phyloP scores from a whole-genome alignment of 164 flowering plant species.

The Vitis cinerea region DNA sequence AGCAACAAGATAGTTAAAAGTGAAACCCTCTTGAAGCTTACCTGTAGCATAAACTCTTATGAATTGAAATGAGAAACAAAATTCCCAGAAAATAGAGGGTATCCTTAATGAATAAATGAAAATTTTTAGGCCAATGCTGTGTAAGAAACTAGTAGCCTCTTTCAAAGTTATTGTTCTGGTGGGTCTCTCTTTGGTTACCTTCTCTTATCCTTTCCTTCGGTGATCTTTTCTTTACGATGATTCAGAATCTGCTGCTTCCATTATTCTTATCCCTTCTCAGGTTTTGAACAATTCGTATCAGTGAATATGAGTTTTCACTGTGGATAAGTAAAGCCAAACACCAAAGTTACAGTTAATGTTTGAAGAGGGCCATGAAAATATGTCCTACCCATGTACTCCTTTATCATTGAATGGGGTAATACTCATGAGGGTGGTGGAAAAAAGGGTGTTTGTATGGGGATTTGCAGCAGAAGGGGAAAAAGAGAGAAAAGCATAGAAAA shows the following conservation, averaged over 20 bases:
- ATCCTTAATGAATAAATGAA: background rate
- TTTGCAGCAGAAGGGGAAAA: slow-evolving; percentile 29
- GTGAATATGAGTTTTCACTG: no score
- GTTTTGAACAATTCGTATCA: background rate
- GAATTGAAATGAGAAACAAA: background rate
- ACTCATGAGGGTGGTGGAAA: slow-evolving; percentile 18
- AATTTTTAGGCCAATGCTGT: no score
- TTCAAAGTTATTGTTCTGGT: background rate
- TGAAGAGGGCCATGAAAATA: background rate
- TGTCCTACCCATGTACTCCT: background rate
- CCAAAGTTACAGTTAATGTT: background rate
- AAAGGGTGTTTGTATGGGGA: slow-evolving; percentile 26
- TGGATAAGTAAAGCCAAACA: no score
- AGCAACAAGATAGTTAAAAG: no score
- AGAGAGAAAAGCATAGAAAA: slow-evolving; percentile 26
- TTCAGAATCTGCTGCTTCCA: background rate
- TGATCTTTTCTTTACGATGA: background rate
- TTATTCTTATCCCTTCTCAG: background rate
- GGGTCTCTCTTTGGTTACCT: background rate
- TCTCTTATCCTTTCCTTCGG: background rate
- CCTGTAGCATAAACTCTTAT: no score
- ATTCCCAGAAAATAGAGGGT: background rate
- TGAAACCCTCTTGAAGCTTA: no score
- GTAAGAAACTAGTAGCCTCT: no score
- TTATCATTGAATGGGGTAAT: background rate